phyloP scores from a whole-genome alignment of 805 yeast species.

The Hanseniaspora vineae region DNA sequence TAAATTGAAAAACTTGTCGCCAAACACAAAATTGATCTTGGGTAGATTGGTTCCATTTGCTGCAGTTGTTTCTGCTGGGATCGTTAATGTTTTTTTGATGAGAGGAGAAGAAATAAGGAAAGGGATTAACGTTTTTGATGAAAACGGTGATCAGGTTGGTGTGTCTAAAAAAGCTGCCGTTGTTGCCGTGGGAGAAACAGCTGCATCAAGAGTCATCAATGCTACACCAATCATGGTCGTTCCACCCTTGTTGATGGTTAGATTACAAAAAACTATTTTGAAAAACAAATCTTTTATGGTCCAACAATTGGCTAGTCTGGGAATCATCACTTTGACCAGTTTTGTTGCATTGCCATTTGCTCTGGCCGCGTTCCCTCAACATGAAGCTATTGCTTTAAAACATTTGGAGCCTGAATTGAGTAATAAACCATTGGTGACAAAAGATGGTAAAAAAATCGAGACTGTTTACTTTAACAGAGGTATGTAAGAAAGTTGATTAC shows the following conservation, averaged over 20 bases:
- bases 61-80: constrained; percentile 95
- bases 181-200: constrained; percentile 94
- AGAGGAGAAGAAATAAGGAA: constrained; percentile 85
- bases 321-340: constrained; percentile 74
- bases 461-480: constrained; percentile 87
- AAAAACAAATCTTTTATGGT: constrained; percentile 53
- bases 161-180: constrained; percentile 76
- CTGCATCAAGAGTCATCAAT: constrained; percentile 84
- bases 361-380: constrained; percentile 89
- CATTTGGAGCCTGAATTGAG: constrained; percentile 55
- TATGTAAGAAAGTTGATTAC: constrained; percentile 32
- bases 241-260: constrained; percentile 78
- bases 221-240: constrained; percentile 97
- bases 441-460: constrained; percentile 42
- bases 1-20: constrained; percentile 52
- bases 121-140: constrained; percentile 63
- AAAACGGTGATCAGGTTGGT: constrained; percentile 55
- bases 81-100: constrained; percentile 93
- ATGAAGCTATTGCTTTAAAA: constrained; percentile 45
- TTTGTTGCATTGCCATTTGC: constrained; percentile 89
- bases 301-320: constrained; percentile 67
- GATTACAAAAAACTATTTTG: constrained; percentile 57
- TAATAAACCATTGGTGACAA: constrained; percentile 36
- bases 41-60: constrained; percentile 94
- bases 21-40: constrained; percentile 55